phyloP scores from a whole-genome alignment of 768 basidiomycete species.

The Leucocoprinus sp. region DNA sequence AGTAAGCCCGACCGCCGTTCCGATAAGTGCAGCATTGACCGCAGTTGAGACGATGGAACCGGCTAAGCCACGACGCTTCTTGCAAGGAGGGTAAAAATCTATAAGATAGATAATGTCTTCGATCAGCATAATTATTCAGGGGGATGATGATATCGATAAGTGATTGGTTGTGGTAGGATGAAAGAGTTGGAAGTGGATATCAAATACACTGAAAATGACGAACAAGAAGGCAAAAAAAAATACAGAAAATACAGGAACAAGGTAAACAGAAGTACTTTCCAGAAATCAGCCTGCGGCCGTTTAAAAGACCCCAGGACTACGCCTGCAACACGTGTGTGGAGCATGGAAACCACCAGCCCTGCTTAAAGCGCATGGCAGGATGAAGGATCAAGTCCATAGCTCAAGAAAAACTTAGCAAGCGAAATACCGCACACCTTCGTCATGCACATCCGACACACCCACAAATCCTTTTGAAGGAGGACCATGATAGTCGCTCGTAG shows the following conservation, averaged over 20 bases:
- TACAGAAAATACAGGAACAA: constrained; percentile 7
- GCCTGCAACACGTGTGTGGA: constrained; percentile 11
- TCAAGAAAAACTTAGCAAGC: neutral
- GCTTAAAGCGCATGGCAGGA: constrained; percentile 1
- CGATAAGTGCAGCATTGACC: constrained; percentile 77
- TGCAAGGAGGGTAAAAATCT: constrained; percentile 69
- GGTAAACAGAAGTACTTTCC: neutral
- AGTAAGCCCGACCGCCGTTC: constrained; percentile 79
- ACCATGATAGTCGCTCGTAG: constrained; percentile 59
- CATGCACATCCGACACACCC: neutral
- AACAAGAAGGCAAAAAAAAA: constrained; percentile 8
- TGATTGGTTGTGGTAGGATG: constrained; percentile 13
- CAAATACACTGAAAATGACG: constrained; percentile 9
- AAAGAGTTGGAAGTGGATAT: constrained; percentile 10
- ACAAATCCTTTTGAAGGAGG: constrained; percentile 55
- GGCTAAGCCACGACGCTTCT: constrained; percentile 74
- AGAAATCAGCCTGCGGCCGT: constrained; percentile 1
- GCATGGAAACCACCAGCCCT: neutral
- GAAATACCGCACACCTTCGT: constrained; percentile 1
- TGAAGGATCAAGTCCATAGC: neutral
- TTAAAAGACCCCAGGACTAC: neutral
- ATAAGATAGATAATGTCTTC: constrained; percentile 38
- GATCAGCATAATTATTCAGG: constrained; percentile 18
- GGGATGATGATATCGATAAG: neutral
- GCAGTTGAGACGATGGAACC: constrained; percentile 81